phyloP scores from a whole-genome alignment of 768 basidiomycete genomes.

The Boletus edulis region DNA sequence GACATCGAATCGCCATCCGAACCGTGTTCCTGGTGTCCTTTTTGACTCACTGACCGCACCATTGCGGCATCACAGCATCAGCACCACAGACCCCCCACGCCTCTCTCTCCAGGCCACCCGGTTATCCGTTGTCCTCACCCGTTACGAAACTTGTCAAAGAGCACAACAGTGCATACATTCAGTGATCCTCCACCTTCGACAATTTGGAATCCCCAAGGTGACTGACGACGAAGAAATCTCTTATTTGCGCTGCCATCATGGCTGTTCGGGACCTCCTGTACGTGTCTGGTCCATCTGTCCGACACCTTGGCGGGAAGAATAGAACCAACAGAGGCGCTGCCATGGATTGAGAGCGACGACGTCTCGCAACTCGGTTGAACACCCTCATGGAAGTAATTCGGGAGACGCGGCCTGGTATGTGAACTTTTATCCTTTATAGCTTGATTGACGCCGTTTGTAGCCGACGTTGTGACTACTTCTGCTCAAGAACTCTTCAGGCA shows the following conservation, averaged over 20 bases:
- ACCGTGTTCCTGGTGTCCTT: conserved; percentile 5
- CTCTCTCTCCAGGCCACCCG: background rate
- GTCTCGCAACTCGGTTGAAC: conserved; percentile 43
- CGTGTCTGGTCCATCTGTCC: conserved; percentile 53
- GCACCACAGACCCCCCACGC: conserved; percentile 2
- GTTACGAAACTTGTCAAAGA: conserved; percentile 53
- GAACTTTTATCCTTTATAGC: background rate
- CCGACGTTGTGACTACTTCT: conserved; percentile 19
- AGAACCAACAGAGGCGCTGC: conserved; percentile 23
- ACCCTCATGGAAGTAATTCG: conserved; percentile 19
- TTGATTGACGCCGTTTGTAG: conserved; percentile 12
- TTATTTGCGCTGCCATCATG: conserved; percentile 58
- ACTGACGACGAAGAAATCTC: conserved; percentile 50
- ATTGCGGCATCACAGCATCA: conserved; percentile 21
- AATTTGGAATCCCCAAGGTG: conserved; percentile 43
- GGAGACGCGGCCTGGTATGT: conserved; percentile 21
- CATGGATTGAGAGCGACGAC: conserved; percentile 21
- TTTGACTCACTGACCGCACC: conserved; percentile 7
- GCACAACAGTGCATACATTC: conserved; percentile 57
- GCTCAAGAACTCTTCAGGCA: conserved; percentile 26
- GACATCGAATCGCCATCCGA: conserved; percentile 2
- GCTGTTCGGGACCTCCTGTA: conserved; percentile 72
- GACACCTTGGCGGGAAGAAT: conserved; percentile 49
- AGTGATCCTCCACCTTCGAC: conserved; percentile 57
- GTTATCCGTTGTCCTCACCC: conserved; percentile 41